Conservation (phyloP, 2,329 filamentous ascomycete genomes). For the Chrysoporthe deuterocubensis region DNA sequence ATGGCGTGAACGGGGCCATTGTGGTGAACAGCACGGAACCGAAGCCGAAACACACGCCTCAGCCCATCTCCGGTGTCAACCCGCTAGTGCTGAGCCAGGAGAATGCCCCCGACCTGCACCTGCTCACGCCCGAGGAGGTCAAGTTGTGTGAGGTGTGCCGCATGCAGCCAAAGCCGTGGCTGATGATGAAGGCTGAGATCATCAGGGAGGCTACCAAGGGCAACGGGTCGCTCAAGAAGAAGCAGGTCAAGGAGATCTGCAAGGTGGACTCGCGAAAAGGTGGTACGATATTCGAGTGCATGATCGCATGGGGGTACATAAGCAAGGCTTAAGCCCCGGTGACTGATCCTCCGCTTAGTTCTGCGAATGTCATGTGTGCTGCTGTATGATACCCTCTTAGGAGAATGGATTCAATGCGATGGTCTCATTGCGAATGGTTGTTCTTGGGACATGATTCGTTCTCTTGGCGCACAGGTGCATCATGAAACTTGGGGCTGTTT, state of each 20-base stretch:
- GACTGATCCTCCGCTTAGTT: background rate
- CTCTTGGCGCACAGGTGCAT: background rate
- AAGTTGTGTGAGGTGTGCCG: conserved; percentile 85
- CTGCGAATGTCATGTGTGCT: no score
- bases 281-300: conserved; percentile 89
- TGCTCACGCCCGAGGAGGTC: conserved; percentile 81
- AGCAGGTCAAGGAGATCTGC: conserved; percentile 86
- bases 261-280: conserved; percentile 84
- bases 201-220: conserved; percentile 87
- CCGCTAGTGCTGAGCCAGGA: conserved; percentile 74
- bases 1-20: conserved; percentile 51
- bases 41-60: conserved; percentile 57
- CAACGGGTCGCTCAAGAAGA: conserved; percentile 90
- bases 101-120: conserved; percentile 79
- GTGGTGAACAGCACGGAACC: conserved; percentile 47
- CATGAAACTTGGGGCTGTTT: background rate
- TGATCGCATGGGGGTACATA: conserved; percentile 91
- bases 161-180: conserved; percentile 90
- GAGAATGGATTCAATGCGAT: background rate
- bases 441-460: background rate
- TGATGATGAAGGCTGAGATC: conserved; percentile 93
- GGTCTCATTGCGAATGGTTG: background rate
- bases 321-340: conserved; percentile 67
- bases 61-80: conserved; percentile 63
- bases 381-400: background rate